Evolutionary conservation across 108 stramenopile species (phyloP).

Genomic region (Heterococcus sp.): DNA sequence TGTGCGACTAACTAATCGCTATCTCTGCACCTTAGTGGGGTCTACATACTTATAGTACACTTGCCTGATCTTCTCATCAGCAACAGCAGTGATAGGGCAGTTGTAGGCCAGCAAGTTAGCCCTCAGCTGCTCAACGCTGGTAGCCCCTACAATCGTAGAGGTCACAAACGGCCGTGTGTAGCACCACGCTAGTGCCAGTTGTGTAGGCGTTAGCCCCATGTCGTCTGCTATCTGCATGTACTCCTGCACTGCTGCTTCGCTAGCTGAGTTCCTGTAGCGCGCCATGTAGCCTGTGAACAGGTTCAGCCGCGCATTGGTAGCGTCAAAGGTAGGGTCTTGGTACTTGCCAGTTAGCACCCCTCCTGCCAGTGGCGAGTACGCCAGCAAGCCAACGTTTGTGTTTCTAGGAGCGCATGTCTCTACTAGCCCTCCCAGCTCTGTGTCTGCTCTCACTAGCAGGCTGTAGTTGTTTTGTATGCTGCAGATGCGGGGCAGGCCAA

Average conservation of each 20-base stretch:
- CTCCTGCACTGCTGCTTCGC: constrained; percentile 69
- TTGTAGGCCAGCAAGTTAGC: constrained; percentile 37
- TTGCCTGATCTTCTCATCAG: neutral
- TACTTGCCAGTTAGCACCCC: constrained; percentile 71
- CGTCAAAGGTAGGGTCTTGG: constrained; percentile 22
- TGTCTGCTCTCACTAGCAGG: constrained; percentile 24
- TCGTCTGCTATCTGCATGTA: constrained; percentile 67
- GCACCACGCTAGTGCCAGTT: constrained; percentile 82
- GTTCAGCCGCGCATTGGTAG: constrained; percentile 53
- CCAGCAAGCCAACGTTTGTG: constrained; percentile 76
- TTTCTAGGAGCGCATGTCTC: constrained; percentile 14
- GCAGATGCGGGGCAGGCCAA: constrained; percentile 19
- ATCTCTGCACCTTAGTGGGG: neutral
- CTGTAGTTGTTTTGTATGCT: constrained; percentile 28
- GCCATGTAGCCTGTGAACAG: constrained; percentile 81
- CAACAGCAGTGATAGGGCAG: constrained; percentile 21
- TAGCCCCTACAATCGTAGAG: constrained; percentile 91
- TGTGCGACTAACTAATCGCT: too few relatives aligned
- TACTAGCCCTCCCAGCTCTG: constrained; percentile 24
- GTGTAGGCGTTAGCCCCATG: constrained; percentile 66
- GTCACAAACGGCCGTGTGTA: constrained; percentile 70
- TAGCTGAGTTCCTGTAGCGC: constrained; percentile 66
- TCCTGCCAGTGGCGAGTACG: constrained; percentile 85
- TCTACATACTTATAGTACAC: constrained; percentile 8
- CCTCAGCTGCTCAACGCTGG: constrained; percentile 69